Evolutionary conservation across 164 flowering plant species (phyloP).

Genomic region (Annona cherimola): DNA sequence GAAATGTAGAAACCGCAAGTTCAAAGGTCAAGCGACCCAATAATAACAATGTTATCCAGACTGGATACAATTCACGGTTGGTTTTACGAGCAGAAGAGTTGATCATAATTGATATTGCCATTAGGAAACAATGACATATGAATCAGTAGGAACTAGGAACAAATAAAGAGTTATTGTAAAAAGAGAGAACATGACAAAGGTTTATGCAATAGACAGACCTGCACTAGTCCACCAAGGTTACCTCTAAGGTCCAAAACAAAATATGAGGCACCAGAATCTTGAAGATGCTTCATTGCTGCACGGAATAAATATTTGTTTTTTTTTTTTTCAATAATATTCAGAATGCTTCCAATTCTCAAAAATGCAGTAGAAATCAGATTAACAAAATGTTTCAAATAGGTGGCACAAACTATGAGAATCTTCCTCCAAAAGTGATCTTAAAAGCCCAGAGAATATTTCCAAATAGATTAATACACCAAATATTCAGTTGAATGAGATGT

Average conservation of each 20-base stretch:
- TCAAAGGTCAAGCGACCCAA: no score
- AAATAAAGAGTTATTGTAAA: neutral
- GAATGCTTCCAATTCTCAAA: neutral
- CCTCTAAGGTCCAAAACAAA: constrained; percentile 90
- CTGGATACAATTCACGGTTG: no score
- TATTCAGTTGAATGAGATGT: neutral
- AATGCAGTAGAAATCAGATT: neutral
- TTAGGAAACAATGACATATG: neutral
- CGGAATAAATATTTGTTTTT: constrained; percentile 7
- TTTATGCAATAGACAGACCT: constrained; percentile 37
- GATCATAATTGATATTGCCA: neutral
- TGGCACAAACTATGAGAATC: neutral
- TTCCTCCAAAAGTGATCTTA: neutral
- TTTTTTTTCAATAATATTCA: neutral
- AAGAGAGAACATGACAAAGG: neutral
- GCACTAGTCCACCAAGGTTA: constrained; percentile 94
- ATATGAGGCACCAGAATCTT: constrained; percentile 79
- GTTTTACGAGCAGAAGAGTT: no score
- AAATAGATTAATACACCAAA: neutral
- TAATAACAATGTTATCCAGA: no score
- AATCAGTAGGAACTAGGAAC: neutral
- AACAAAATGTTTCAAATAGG: neutral
- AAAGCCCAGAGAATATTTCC: neutral
- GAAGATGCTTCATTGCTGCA: constrained; percentile 90
- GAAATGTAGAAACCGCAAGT: no score